Conservation (phyloP, 2,329 filamentous ascomycete species). For the Paraconiothyrium brasiliense region DNA sequence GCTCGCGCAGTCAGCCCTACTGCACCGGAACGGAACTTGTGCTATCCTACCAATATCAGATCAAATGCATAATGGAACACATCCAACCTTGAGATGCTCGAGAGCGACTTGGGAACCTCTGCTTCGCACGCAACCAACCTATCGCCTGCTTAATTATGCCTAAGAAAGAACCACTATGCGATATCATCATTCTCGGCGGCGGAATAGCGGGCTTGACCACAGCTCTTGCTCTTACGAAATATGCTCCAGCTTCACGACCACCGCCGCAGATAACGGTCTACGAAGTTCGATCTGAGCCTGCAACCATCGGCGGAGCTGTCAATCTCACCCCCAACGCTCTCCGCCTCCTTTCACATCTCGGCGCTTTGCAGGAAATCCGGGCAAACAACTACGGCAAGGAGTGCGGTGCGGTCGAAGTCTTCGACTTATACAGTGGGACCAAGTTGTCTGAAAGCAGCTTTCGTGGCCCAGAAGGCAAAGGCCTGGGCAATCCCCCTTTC, state of each 20-base stretch:
- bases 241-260: slow-evolving; percentile 45
- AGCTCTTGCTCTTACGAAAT: slow-evolving; percentile 57
- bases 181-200: slow-evolving; percentile 44
- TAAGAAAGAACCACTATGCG: slow-evolving; percentile 22
- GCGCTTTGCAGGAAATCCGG: slow-evolving; percentile 57
- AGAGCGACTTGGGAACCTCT: background rate
- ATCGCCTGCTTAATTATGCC: background rate
- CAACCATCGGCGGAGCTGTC: slow-evolving; percentile 66
- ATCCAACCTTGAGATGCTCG: background rate
- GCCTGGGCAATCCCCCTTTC: slow-evolving; percentile 56
- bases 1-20: slow-evolving; percentile 6
- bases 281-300: slow-evolving; percentile 58
- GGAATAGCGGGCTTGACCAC: slow-evolving; percentile 48
- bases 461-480: slow-evolving; percentile 53
- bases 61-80: slow-evolving; percentile 10
- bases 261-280: slow-evolving; percentile 56
- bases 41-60: slow-evolving; percentile 2
- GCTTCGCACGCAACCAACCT: background rate
- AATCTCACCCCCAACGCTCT: slow-evolving; percentile 70
- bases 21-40: slow-evolving; percentile 5
- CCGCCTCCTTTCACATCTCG: slow-evolving; percentile 61
- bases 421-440: slow-evolving; percentile 53
- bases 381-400: slow-evolving; percentile 52
- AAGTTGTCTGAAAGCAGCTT: slow-evolving; percentile 57
- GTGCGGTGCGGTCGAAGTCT: slow-evolving; percentile 56